Conservation (phyloP, 164 flowering plant genomes). For the Magnolia sinica region DNA sequence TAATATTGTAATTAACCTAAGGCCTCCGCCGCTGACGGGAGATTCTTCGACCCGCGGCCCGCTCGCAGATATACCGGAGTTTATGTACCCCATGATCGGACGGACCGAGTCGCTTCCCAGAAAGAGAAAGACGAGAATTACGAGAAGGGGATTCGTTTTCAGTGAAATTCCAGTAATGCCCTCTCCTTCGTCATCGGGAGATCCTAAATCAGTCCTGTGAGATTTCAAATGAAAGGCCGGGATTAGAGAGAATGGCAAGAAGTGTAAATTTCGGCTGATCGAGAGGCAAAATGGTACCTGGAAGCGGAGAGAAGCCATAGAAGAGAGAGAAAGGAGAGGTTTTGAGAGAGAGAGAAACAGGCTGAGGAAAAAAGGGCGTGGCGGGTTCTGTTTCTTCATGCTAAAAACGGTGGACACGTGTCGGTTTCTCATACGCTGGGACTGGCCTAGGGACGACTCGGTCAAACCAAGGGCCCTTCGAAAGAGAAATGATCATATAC, state of each 20-base stretch:
- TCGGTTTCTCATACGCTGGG: not conserved
- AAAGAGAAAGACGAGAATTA: not conserved
- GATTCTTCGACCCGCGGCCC: slow-evolving; percentile 62
- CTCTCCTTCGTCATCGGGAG: not conserved
- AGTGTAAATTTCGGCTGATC: not conserved
- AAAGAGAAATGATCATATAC: not conserved
- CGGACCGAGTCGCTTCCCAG: not conserved
- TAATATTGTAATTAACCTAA: slow-evolving; percentile 45
- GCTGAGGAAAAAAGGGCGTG: not conserved
- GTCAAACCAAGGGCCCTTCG: not conserved
- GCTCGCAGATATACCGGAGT: slow-evolving; percentile 62
- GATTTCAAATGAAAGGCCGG: not conserved
- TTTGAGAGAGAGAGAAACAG: not conserved
- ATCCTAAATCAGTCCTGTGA: not conserved
- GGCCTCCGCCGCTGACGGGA: slow-evolving; percentile 88
- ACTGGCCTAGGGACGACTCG: not conserved
- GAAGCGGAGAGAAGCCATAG: not conserved
- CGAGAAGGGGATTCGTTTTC: not conserved
- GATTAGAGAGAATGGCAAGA: not conserved
- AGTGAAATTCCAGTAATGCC: not conserved
- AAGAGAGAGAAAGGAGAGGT: not conserved
- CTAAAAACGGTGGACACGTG: not conserved
- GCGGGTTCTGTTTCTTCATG: not conserved
- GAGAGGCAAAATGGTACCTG: not conserved
- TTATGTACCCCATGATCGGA: slow-evolving; percentile 61